Evolutionary conservation across 192 early-diverging fungal species (phyloP).

Genomic region (Coemansia guatemalensis): DNA sequence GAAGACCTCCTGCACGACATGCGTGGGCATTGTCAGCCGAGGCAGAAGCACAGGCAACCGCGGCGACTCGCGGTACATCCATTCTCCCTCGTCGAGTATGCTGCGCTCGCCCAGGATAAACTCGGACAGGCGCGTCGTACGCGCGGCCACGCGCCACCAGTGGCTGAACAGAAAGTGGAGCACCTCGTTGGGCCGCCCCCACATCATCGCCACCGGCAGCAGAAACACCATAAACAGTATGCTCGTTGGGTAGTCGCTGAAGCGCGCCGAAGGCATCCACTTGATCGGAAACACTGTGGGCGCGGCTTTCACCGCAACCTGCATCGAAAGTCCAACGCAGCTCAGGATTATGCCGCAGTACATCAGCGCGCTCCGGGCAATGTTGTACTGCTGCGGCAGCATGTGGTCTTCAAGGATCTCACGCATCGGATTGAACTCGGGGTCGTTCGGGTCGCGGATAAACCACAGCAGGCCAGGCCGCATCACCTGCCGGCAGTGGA

Average conservation of each 20-base stretch:
- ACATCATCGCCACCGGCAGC: constrained; percentile 63
- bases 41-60: constrained; percentile 56
- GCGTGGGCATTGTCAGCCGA: constrained; percentile 50
- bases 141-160: constrained; percentile 77
- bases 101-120: constrained; percentile 78
- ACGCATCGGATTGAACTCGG: constrained; percentile 89
- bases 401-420: constrained; percentile 86
- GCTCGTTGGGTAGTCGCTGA: constrained; percentile 67
- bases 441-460: constrained; percentile 95
- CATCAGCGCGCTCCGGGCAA: constrained; percentile 78
- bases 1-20: constrained; percentile 50
- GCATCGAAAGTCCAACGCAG: constrained; percentile 65
- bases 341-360: constrained; percentile 76
- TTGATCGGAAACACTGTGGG: constrained; percentile 30
- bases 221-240: constrained; percentile 73
- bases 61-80: constrained; percentile 55
- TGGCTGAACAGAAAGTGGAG: constrained; percentile 56
- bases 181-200: constrained; percentile 61
- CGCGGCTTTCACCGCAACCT: constrained; percentile 6
- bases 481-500: constrained; percentile 76
- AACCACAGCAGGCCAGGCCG: constrained; percentile 98
- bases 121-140: constrained; percentile 67
- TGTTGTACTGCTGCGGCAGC: constrained; percentile 76
- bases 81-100: constrained; percentile 72
- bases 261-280: constrained; percentile 20